These are phyloP conservation scores for Nelumbo lutea DNA, from an alignment of 164 flowering plant species.

Conservation along the genomic window DNA sequence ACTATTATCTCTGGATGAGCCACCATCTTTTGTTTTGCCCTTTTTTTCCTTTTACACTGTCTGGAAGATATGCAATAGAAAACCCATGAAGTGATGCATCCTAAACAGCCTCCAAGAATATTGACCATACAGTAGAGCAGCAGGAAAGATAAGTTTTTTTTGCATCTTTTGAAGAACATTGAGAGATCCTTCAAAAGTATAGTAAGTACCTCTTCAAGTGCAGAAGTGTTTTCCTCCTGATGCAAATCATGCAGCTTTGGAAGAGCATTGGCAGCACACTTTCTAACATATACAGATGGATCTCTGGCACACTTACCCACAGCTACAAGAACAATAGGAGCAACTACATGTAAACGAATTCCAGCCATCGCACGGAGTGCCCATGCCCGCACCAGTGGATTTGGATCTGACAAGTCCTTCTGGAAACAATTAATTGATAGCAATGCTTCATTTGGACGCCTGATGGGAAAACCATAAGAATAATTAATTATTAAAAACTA, in stretches of 20 bases:
- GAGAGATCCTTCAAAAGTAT: neutral
- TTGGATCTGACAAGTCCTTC: conserved; percentile 89
- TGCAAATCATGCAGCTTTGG: conserved; percentile 88
- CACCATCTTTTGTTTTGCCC: neutral
- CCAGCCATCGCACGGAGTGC: conserved; percentile 99
- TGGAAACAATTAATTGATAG: conserved; percentile 94
- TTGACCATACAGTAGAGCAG: neutral
- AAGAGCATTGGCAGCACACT: conserved; percentile 98
- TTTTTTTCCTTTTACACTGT: neutral
- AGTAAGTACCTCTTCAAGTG: conserved; percentile 74
- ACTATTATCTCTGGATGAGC: neutral
- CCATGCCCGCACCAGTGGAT: conserved; percentile 98
- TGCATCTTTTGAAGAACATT: no score
- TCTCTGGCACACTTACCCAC: conserved; percentile 87
- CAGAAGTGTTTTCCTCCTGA: conserved; percentile 57
- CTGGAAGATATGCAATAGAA: neutral
- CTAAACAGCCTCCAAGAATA: neutral
- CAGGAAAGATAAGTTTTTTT: neutral
- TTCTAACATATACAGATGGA: conserved; percentile 93
- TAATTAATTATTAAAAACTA: neutral
- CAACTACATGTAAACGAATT: conserved; percentile 82
- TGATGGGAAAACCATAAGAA: conserved; percentile 17
- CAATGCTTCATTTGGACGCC: conserved; percentile 99
- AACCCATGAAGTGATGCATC: neutral
- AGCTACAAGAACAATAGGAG: conserved; percentile 84